Evolutionary conservation across 1,284 basidiomycete species (phyloP), one percentile per base, ranked within the genome.

Genomic region (Ustilago bromivora): DNA sequence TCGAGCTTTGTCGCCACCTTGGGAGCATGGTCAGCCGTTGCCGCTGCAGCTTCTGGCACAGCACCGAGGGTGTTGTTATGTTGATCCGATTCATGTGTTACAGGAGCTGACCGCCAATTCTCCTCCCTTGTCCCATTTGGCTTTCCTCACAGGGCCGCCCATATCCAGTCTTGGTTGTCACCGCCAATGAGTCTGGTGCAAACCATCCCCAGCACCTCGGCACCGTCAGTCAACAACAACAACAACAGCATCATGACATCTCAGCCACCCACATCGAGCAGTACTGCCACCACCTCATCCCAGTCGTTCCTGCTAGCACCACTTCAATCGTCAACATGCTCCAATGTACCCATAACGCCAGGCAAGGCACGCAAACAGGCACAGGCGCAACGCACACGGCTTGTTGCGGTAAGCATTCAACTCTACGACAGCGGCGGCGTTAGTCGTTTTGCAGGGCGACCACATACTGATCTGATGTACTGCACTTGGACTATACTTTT

Each of bases 351-450:
- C 41, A 68, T 71, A 40, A 78, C 76, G 3, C 71, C 76, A 10
- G 64, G 76, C 64, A 74, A 71, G 34, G 76, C 71, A 17, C 47
- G 63, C 8, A 78, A 71, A 51, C 76, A 78, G 62, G 76, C 76
- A 10, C 76, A 78, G 43, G 76, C 76, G 17, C 68, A 78, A 43
- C 64, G 71, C 35, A 74, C 71, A 51, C 64, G 71, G 15, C 76
- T 78, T 40, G 59, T 75, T 6, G 65, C 71, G 36, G 76, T 78
- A 69, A 74, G 76, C 60, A 55, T 23, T 19, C 28, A 4, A n/a
- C 5, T 6, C 38, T 32, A 19, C n/a, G n/a, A 1, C n/a, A 4
- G n/a, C 19, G 43, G n/a, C 43, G 43, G 11, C 19, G n/a, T 46
- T 19, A 15, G 19, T 15, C 7, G 17, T n/a, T 32, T 23, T 23